A percentile compares a stretch with the other conserved stretches of the same genome.
These are phyloP conservation scores for Juncus inflexus DNA, from an alignment of 176 grass and related monocot species.

Conservation along the genomic window DNA sequence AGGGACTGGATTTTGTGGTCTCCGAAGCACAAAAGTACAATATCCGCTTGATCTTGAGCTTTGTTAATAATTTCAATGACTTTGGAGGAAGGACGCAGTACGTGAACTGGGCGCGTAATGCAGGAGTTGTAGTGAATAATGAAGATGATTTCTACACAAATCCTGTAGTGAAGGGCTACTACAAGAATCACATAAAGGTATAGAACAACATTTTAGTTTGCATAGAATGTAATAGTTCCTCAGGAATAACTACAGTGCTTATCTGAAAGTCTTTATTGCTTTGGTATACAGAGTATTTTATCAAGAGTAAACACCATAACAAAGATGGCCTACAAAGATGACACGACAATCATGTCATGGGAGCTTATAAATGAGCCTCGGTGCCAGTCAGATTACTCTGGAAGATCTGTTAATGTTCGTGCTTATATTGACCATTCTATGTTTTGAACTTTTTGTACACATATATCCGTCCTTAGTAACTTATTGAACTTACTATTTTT, in stretches of 20 bases:
- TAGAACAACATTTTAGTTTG: neutral
- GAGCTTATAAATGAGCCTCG: slow-evolving; percentile 58
- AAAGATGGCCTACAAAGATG: slow-evolving; percentile 38
- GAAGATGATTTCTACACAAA: slow-evolving; percentile 51
- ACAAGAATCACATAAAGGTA: slow-evolving; percentile 52
- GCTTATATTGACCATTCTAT: neutral
- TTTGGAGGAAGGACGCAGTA: slow-evolving; percentile 40
- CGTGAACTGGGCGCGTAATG: slow-evolving; percentile 40
- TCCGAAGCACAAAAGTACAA: slow-evolving; percentile 27
- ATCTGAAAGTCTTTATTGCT: neutral
- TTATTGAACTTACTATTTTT: neutral
- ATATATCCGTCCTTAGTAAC: neutral
- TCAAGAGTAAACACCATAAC: slow-evolving; percentile 43
- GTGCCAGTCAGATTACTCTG: slow-evolving; percentile 46
- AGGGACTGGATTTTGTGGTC: slow-evolving; percentile 44
- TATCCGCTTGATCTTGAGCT: slow-evolving; percentile 40
- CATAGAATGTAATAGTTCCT: neutral
- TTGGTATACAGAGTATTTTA: slow-evolving; percentile 32
- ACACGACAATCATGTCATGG: slow-evolving; percentile 51
- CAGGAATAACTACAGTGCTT: neutral
- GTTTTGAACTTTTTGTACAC: neutral
- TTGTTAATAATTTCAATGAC: slow-evolving; percentile 33
- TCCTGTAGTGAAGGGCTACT: slow-evolving; percentile 42
- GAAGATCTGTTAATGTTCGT: slow-evolving; percentile 37
- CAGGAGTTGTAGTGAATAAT: slow-evolving; percentile 12